phyloP scores from a whole-genome alignment of 106 monocot species.

The Acorus gramineus region DNA sequence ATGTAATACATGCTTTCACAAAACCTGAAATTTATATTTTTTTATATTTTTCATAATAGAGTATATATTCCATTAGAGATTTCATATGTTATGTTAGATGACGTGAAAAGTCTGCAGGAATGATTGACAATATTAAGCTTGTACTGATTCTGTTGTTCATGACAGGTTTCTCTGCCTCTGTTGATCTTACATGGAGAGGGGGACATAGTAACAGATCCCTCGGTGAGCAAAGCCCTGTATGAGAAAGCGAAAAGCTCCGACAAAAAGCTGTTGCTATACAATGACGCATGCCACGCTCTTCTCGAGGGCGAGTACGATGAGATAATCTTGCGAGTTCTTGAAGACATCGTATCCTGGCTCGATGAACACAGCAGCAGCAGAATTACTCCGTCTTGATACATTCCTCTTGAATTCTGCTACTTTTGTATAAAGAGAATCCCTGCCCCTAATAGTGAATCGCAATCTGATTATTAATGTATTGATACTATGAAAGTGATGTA shows the following conservation, averaged over 20 bases:
- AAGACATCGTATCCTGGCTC: constrained; percentile 74
- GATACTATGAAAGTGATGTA: no score
- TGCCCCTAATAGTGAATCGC: no score
- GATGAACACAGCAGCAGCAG: constrained; percentile 15
- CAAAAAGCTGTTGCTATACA: constrained; percentile 60
- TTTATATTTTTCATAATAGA: no score
- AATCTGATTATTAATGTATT: no score
- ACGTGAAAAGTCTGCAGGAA: no score
- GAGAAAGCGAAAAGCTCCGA: constrained; percentile 73
- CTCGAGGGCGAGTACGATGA: constrained; percentile 90
- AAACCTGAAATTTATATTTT: not conserved
- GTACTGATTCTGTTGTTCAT: not conserved
- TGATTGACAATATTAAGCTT: no score
- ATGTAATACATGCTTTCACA: not conserved
- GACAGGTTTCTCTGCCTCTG: constrained; percentile 79
- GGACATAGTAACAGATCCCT: constrained; percentile 72
- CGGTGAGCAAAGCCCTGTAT: constrained; percentile 71
- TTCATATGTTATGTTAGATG: no score
- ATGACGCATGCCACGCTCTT: constrained; percentile 66
- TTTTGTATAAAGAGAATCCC: no score
- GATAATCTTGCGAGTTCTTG: constrained; percentile 58
- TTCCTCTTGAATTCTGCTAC: no score
- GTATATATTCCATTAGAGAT: no score
- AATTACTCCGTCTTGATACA: no score
- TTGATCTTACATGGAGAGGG: constrained; percentile 79